phyloP scores from a whole-genome alignment of 169 alveolate genomes.

The Cryptosporidium ubiquitum region DNA sequence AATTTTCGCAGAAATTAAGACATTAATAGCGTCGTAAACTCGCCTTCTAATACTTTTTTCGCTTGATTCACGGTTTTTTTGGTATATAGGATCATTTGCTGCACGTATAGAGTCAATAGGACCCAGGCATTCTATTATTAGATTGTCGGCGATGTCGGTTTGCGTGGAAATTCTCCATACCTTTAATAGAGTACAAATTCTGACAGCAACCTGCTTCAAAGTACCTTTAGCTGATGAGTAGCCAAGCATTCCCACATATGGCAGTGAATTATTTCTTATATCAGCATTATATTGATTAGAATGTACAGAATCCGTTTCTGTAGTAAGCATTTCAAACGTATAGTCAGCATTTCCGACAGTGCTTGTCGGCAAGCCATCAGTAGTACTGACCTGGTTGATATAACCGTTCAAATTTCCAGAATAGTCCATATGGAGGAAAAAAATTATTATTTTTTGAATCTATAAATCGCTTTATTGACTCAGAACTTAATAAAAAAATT shows the following conservation, averaged over 20 bases:
- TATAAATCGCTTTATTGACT: neutral
- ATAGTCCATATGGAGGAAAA: slow-evolving; percentile 25
- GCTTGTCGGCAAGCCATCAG: neutral
- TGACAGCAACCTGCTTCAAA: slow-evolving; percentile 63
- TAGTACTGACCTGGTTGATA: neutral
- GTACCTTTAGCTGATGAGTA: slow-evolving; percentile 34
- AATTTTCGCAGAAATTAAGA: slow-evolving; percentile 83
- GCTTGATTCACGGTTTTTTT: slow-evolving; percentile 67
- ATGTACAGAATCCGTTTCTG: slow-evolving; percentile 62
- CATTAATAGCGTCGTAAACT: slow-evolving; percentile 88
- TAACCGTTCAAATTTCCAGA: slow-evolving; percentile 2
- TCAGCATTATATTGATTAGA: neutral
- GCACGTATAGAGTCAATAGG: slow-evolving; percentile 38
- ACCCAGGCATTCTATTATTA: slow-evolving; percentile 68
- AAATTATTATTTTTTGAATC: neutral
- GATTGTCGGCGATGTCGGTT: slow-evolving; percentile 55
- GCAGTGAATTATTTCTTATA: slow-evolving; percentile 5
- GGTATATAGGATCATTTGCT: slow-evolving; percentile 28
- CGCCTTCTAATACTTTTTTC: slow-evolving; percentile 89
- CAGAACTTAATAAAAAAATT: neutral
- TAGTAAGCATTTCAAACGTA: slow-evolving; percentile 66
- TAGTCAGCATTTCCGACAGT: slow-evolving; percentile 20
- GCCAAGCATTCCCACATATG: neutral
- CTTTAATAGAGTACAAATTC: slow-evolving; percentile 46
- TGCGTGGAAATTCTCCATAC: slow-evolving; percentile 72